Evolutionary conservation across 768 basidiomycete species (phyloP), one percentile per base, ranked within the genome.

Genomic region (Suillus subluteus): DNA sequence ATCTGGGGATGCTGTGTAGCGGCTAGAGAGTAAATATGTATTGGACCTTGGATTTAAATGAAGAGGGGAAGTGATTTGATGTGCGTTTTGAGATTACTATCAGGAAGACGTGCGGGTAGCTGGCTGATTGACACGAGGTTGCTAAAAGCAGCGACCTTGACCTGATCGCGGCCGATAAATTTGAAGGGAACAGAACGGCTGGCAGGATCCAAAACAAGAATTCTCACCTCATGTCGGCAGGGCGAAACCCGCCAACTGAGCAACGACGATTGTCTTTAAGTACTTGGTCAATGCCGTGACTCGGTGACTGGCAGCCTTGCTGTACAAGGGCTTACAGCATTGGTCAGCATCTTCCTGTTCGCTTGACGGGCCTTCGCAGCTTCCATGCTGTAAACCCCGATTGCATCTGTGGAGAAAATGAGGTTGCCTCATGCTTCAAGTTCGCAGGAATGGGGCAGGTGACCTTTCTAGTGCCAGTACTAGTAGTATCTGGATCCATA

Each of bases 71-170:
- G 62, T 62, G 72, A 76, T 72, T 77, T 68, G 73, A 72, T 72
- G 65, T 67, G 59, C 68, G 32, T 44, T 74, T 75, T 69, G 41
- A 72, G 66, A 68, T 71, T 74, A 77, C 77, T 78, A 77, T 77
- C 76, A 77, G 73, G 66, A 68, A 67, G 68, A 66, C 52, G 66
- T 63, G 68, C 59, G 69, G 66, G 59, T 61, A 70, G 64, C 70
- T 74, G 76, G 69, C 76, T 71, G 63, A 21, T 71, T 56, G 71
- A 79, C 76, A 77, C 76, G 76, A 77, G 76, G 76, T 73, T 66
- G 74, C 73, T 75, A 73, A 77, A 79, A 66, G 68, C 48, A 75
- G 76, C 67, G 63, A 65, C 69, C 30, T 56, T 63, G 63, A 69
- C 66, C 35, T 58, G 67, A 73, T 68, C 69, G 56, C 68, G 66